Conservation (phyloP, 805 yeast species). For the Suhomyces pyralidae region DNA sequence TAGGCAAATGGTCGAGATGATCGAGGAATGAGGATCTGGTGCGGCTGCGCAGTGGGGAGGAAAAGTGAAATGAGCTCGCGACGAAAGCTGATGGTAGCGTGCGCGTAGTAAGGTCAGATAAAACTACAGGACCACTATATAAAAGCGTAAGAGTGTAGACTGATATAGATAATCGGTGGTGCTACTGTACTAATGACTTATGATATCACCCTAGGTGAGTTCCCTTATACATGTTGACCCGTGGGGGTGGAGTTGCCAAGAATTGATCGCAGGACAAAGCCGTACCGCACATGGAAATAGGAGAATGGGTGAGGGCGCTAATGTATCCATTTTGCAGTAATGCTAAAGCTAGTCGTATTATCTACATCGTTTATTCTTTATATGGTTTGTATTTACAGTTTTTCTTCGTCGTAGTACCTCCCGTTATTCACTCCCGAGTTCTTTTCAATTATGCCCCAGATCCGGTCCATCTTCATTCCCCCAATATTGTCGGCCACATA, state of each 20-base stretch:
- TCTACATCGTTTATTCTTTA: background rate
- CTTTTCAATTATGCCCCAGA: conserved; percentile 78
- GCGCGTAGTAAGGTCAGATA: background rate
- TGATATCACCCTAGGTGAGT: no score
- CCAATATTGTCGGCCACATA: conserved; percentile 74
- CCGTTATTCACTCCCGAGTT: conserved; percentile 69
- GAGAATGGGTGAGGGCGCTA: background rate
- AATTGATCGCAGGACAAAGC: background rate
- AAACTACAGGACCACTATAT: no score
- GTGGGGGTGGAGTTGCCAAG: background rate
- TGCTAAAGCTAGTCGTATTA: background rate
- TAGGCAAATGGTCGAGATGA: background rate
- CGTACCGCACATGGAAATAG: background rate
- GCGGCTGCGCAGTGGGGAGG: background rate
- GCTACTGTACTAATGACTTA: no score
- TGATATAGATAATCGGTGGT: no score
- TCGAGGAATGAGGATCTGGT: background rate
- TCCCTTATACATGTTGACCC: no score
- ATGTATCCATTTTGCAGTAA: no score
- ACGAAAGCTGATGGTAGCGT: background rate
- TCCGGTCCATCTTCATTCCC: conserved; percentile 77
- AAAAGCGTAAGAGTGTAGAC: no score
- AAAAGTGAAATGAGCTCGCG: background rate
- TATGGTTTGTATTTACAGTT: background rate
- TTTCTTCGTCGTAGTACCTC: conserved; percentile 25